These are phyloP conservation scores for Malassezia yamatoensis DNA, from an alignment of 1,284 basidiomycete genomes.

Conservation along the genomic window DNA sequence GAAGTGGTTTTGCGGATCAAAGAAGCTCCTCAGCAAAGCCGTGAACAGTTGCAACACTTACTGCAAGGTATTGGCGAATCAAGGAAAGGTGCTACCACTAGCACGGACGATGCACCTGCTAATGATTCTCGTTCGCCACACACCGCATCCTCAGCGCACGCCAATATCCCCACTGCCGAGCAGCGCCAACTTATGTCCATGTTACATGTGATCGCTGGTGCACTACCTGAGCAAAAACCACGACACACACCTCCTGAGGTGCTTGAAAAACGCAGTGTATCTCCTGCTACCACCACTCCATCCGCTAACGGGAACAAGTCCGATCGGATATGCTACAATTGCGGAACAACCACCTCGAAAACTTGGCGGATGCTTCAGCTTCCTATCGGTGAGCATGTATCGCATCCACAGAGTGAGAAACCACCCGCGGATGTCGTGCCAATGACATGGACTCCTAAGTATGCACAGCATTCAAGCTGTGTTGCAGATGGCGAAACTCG, in stretches of 20 bases:
- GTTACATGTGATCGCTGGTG: conserved; percentile 13
- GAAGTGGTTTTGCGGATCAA: conserved; percentile 42
- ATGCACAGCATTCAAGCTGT: conserved; percentile 7
- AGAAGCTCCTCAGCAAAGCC: conserved; percentile 31
- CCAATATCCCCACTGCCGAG: background rate
- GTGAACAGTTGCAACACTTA: conserved; percentile 34
- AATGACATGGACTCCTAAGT: conserved; percentile 13
- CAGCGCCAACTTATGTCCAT: conserved; percentile 16
- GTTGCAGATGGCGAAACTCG: conserved; percentile 24
- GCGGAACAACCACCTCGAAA: conserved; percentile 23
- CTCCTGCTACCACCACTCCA: background rate
- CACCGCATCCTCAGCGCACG: too few species aligned
- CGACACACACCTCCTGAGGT: background rate
- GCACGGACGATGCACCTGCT: conserved; percentile 1
- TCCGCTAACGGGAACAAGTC: background rate
- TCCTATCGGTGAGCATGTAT: conserved; percentile 22
- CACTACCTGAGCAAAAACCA: conserved; percentile 2
- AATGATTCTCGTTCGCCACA: background rate
- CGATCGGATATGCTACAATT: conserved; percentile 39
- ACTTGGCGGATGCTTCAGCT: conserved; percentile 35
- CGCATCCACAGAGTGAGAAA: conserved; percentile 26
- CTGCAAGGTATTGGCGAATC: conserved; percentile 21
- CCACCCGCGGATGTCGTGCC: conserved; percentile 17
- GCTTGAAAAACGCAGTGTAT: too few species aligned
- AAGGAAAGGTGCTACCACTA: background rate